Evolutionary conservation across 441 rosid species (phyloP), one percentile per base, ranked within the genome.

Genomic region (Populus hybrid): DNA sequence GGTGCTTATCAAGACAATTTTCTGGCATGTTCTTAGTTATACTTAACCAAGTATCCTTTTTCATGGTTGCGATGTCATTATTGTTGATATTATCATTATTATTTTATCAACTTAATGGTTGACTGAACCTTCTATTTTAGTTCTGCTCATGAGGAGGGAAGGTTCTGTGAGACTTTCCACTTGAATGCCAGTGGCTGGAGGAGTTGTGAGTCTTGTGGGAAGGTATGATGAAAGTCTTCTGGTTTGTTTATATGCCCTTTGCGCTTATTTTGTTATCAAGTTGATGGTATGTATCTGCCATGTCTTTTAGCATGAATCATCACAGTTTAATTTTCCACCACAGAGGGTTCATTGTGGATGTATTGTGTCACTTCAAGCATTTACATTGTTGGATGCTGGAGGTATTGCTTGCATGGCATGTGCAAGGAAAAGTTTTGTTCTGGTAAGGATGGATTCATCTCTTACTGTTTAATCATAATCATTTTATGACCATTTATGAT

Each of bases 321-420:
- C 81, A 82, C 74, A 79, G 70, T 67, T 50, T 68, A 64, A 61
- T 69, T 74, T 82, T 83, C 64, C n/a, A 7, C 61, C 90, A 89
- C 95, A 97, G 99, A 83, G 80, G 74, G 85, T 97, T 74, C 99
- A 97, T 76, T 97, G 99, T 79, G 99, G 99, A 80, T 97, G 99
- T 83, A 91, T 97, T 77, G 96, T 88, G 74, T 94, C 99, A 29
- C 75, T 77, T 38, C 75, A 87, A 81, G 78, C 88, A 77, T 93
- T 86, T 85, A 74, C 73, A 9, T 77, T 92, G 84, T 84, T 97
- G 90, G 98, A 94, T 88, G 92, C 91, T 81, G 99, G 99, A 82
- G 99, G 99, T 76, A 85, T 94, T 77, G 94, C 89, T 82, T 97
- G 99, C 82, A 35, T 88, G 82, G 74, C 89, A n/a, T 97, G 99